Base-by-base conservation (phyloP, 164 flowering plant species). In the Kalanchoe fedtschenkoi region DNA sequence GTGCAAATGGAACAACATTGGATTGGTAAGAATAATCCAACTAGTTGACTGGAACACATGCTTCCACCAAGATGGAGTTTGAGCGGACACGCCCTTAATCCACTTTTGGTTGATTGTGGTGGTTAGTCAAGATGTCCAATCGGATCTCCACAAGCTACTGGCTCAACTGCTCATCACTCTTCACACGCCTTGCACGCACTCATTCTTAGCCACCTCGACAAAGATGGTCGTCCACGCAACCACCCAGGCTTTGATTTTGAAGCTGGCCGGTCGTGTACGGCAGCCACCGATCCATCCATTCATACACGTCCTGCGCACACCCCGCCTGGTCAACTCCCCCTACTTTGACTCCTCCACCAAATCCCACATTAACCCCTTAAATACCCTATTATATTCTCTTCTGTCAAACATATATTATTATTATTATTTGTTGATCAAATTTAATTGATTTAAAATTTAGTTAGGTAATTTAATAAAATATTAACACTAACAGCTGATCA, bases 261-360 rank as follows among this genome's bases (percentile, higher is more conserved):
- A 26, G 32, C 8, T 51, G 56, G 56, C 56, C 32, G 56, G 56
- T 26, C 56, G 56, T 24, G 54, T 47, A 47, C 54, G 54, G 54
- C 54, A 47, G 29, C 54, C 21, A 21, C 28, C 9, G 11, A 21
- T 44, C 24, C 51, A n/a, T 44, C 51, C 51, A 6, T 44, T 44
- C 4, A 24, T 47, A n/a, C n/a, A n/a, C n/a, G n/a, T 17, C 56
- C 28, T 51, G 56, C 56, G 28, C 32, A 51, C 30, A 51, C 21
- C 32, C 56, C 56, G 5, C 15, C 30, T 17, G 7, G 56, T 51
- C 56, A 51, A 51, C 32, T 51, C 16, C 56, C 8, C 13, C 32
- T 51, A 11, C 51, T 44, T 44, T 44, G 24, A 44, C 51, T 44
- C 22, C 4, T 44, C 21, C 21, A 4, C 21, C 30, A 47, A 32